phyloP scores from a whole-genome alignment of 192 early-diverging fungal species.

The Linnemannia schmuckeri region DNA sequence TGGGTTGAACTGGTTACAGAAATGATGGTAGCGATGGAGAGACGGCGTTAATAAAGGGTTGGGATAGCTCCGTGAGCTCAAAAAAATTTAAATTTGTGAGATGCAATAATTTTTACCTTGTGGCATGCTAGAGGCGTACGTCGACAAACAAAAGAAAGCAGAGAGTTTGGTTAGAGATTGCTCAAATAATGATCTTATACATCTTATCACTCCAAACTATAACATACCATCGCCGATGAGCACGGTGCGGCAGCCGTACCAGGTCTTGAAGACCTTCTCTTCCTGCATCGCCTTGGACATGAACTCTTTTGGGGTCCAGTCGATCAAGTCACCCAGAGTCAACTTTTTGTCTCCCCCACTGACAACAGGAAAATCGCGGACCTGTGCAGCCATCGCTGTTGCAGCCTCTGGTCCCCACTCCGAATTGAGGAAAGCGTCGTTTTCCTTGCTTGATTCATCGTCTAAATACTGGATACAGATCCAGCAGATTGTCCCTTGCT shows the following conservation, averaged over 20 bases:
- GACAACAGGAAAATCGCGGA: conserved; percentile 16
- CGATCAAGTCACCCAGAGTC: conserved; percentile 24
- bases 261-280: conserved; percentile 42
- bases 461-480: neutral
- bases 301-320: conserved; percentile 8
- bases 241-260: conserved; percentile 23
- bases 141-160: neutral
- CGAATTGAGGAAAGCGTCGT: neutral
- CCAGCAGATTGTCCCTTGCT: conserved; percentile 9
- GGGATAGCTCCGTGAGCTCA: no score
- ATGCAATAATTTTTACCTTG: neutral
- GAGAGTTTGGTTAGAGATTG: no score
- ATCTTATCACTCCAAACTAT: neutral
- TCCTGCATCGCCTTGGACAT: conserved; percentile 35
- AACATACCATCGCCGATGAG: conserved; percentile 37
- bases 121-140: neutral
- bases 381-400: conserved; percentile 14
- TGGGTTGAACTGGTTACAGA: neutral
- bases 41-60: neutral
- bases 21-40: neutral
- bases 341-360: neutral
- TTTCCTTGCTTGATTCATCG: neutral
- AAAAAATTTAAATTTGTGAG: no score
- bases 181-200: no score
- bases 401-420: conserved; percentile 16